These are phyloP conservation scores for Saccharomycopsis oosterbeekiorum DNA, from an alignment of 805 yeast species.

Conservation along the genomic window DNA sequence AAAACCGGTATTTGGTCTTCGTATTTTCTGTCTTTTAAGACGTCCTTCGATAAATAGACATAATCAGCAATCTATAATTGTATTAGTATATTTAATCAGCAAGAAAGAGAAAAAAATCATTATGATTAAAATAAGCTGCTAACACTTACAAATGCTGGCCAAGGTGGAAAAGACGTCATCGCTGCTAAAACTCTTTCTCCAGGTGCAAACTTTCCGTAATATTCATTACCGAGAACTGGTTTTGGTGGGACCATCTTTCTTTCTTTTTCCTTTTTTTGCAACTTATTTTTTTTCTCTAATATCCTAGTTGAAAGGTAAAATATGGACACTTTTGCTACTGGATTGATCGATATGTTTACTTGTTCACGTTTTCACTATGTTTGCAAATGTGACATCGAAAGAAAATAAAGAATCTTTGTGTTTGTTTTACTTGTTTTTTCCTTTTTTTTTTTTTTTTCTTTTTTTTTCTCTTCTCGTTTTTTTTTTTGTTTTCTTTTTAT, in stretches of 20 bases:
- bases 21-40: conserved; percentile 6
- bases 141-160: conserved; percentile 18
- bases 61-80: conserved; percentile 12
- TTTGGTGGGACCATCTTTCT: conserved; percentile 11
- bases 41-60: conserved; percentile 1
- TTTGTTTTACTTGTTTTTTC: not conserved
- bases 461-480: not conserved
- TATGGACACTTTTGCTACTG: not conserved
- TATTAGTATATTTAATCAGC: not conserved
- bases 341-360: not conserved
- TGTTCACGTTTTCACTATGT: not conserved
- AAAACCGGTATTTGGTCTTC: conserved; percentile 9
- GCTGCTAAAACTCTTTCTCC: conserved; percentile 15
- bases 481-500: not conserved
- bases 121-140: not conserved
- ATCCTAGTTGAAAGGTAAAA: not conserved
- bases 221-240: conserved; percentile 1
- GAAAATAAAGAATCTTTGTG: not conserved
- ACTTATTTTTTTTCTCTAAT: not conserved
- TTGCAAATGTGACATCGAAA: not conserved
- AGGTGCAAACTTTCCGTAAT: conserved; percentile 8
- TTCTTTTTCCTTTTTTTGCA: not conserved
- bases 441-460: not conserved
- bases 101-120: not conserved
- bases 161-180: conserved; percentile 14